Evolutionary conservation across 1,139 yeast species (phyloP).

Genomic region (Sugiyamaella neomexicana): DNA sequence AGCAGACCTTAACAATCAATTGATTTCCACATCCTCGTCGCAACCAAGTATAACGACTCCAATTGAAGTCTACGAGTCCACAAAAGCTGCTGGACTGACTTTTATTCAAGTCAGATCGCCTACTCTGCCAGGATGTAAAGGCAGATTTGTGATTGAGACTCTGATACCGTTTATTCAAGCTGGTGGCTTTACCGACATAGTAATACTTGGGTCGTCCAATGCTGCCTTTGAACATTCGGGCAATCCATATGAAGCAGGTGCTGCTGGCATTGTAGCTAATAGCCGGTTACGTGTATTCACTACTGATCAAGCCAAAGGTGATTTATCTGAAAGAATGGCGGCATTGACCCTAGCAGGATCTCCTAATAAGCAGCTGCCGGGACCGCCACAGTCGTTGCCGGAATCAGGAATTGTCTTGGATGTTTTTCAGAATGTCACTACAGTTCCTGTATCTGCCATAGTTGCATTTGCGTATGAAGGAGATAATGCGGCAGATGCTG

Average conservation of each 20-base stretch:
- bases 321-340: constrained; percentile 16
- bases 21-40: background rate
- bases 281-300: constrained; percentile 9
- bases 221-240: constrained; percentile 41
- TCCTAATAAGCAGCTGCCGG: constrained; percentile 5
- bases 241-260: constrained; percentile 20
- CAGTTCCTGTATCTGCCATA: constrained; percentile 26
- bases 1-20: constrained; percentile 22
- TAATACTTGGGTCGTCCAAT: constrained; percentile 72
- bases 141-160: constrained; percentile 54
- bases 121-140: constrained; percentile 62
- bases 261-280: constrained; percentile 18
- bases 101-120: constrained; percentile 85
- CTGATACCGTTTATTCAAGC: constrained; percentile 51
- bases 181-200: constrained; percentile 46
- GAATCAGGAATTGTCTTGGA: constrained; percentile 39
- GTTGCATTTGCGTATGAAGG: constrained; percentile 78
- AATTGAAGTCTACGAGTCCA: constrained; percentile 48
- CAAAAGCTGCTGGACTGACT: constrained; percentile 40
- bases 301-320: constrained; percentile 12
- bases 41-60: constrained; percentile 54
- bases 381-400: constrained; percentile 28
- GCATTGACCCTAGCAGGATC: constrained; percentile 17
- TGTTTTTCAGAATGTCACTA: constrained; percentile 23
- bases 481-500: constrained; percentile 78